A percentile compares a stretch with the other conserved stretches of the same genome.
Conservation (phyloP, 805 yeast genomes). For the Nakazawaea ernobii region DNA sequence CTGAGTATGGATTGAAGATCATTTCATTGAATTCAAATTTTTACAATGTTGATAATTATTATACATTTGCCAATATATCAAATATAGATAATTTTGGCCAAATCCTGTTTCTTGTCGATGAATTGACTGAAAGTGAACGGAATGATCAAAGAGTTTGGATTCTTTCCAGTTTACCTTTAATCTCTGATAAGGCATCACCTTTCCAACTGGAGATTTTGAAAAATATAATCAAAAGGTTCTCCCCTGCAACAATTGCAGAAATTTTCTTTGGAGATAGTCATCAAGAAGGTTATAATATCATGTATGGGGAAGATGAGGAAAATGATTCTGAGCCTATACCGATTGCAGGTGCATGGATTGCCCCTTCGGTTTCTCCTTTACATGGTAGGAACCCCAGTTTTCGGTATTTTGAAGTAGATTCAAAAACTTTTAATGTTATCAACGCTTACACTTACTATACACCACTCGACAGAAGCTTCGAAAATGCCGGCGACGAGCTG, state of each 20-base stretch:
- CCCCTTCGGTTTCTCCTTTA: slow-evolving; percentile 35
- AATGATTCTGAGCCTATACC: slow-evolving; percentile 14
- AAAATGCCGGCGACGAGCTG: slow-evolving; percentile 34
- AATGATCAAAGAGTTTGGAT: slow-evolving; percentile 62
- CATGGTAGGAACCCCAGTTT: slow-evolving; percentile 34
- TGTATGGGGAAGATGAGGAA: slow-evolving; percentile 18
- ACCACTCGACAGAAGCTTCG: slow-evolving; percentile 32
- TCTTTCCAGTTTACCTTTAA: slow-evolving; percentile 3
- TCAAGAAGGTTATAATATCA: slow-evolving; percentile 32
- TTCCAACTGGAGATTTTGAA: slow-evolving; percentile 26
- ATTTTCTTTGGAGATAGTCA: slow-evolving; percentile 39
- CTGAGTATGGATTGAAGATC: slow-evolving; percentile 32
- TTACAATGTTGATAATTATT: slow-evolving; percentile 24
- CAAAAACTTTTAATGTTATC: slow-evolving; percentile 32
- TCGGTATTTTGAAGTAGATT: slow-evolving; percentile 39
- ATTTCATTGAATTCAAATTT: slow-evolving; percentile 37
- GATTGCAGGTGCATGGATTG: slow-evolving; percentile 37
- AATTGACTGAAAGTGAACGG: slow-evolving; percentile 53
- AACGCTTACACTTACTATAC: slow-evolving; percentile 35
- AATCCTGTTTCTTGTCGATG: slow-evolving; percentile 54
- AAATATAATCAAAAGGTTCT: slow-evolving; percentile 35
- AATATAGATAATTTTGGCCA: slow-evolving; percentile 43
- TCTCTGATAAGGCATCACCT: slow-evolving; percentile 22
- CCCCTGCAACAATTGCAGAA: slow-evolving; percentile 39
- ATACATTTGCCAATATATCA: slow-evolving; percentile 25